phyloP scores from a whole-genome alignment of 1,139 yeast species.

The Dujonia santamariae region DNA sequence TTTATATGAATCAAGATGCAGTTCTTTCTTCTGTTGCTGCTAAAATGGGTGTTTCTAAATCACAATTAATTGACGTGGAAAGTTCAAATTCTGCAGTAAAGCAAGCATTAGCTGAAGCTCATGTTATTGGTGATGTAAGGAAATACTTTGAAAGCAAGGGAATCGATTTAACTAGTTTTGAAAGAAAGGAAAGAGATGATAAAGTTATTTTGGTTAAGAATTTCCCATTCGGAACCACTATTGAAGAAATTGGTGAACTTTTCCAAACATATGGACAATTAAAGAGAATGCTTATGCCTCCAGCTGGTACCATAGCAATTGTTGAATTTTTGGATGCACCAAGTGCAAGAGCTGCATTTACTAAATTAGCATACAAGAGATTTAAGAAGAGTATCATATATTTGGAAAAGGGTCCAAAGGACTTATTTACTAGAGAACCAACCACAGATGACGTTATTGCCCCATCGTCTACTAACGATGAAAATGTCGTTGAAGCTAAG shows the following conservation, averaged over 20 bases:
- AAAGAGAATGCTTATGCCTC: conserved; percentile 85
- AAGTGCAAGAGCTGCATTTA: conserved; percentile 85
- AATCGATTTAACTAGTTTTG: conserved; percentile 75
- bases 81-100: conserved; percentile 90
- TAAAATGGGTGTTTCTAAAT: conserved; percentile 76
- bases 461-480: conserved; percentile 14
- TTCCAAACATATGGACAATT: conserved; percentile 79
- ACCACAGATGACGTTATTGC: conserved; percentile 25
- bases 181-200: conserved; percentile 75
- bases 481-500: conserved; percentile 31
- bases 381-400: conserved; percentile 83
- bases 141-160: conserved; percentile 82
- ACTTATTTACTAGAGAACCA: conserved; percentile 66
- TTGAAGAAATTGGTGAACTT: conserved; percentile 76
- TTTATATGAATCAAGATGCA: conserved; percentile 88
- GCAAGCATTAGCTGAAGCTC: conserved; percentile 97
- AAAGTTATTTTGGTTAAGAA: conserved; percentile 79
- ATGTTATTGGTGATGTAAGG: conserved; percentile 88
- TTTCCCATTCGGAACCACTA: conserved; percentile 82
- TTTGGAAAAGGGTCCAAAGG: conserved; percentile 91
- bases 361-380: conserved; percentile 81
- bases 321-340: conserved; percentile 87
- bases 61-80: conserved; percentile 84
- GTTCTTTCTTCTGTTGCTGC: conserved; percentile 87
- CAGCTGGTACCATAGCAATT: conserved; percentile 94